Base-by-base conservation (phyloP, 1,284 basidiomycete species). In the Meira nashicola region DNA sequence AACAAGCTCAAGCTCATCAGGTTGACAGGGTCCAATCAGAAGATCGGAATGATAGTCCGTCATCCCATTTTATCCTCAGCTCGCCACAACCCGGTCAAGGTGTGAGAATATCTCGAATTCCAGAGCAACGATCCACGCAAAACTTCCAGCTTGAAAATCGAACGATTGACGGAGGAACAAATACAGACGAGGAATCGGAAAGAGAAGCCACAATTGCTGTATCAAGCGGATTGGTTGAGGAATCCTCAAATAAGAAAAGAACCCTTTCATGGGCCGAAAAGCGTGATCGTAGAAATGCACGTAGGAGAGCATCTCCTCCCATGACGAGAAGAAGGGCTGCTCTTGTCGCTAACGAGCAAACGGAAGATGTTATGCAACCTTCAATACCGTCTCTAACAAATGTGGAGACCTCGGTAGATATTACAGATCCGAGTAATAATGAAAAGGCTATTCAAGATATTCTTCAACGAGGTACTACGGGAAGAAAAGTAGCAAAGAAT, bases 261-360 rank as follows among this genome's bases (percentile, higher is more conserved):
- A 53, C 50, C 6, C 23, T 39, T 14, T 3, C 23, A 25, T 53
- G 50, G 50, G 50, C 50, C 4, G 50, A 5, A 28, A 53, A 53
- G 14, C 23, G 50, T 7, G 50, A 53, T 33, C 17, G 37, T 8
- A 39, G 50, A 11, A 53, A 33, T 15, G 50, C 50, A 14, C 14
- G 50, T 33, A 53, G 50, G 15, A 5, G 50, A 15, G 6, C 12
- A 23, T 14, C n/a, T 12, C 50, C 50, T 53, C 50, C 50, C 8
- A 4, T 53, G 23, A 53, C 50, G n/a, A n/a, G 50, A 38, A 39
- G 50, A 5, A 17, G 28, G 15, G 12, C 28, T 19, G 11, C 12
- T 5, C 37, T 19, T 8, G 14, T 14, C 8, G 28, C 8, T 5
- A 48, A 17, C 25, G 46, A 12, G 17, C 12, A 14, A 23, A 23